Base-by-base conservation (phyloP, 1,284 basidiomycete species). In the Sanghuangporus sanghuang region DNA sequence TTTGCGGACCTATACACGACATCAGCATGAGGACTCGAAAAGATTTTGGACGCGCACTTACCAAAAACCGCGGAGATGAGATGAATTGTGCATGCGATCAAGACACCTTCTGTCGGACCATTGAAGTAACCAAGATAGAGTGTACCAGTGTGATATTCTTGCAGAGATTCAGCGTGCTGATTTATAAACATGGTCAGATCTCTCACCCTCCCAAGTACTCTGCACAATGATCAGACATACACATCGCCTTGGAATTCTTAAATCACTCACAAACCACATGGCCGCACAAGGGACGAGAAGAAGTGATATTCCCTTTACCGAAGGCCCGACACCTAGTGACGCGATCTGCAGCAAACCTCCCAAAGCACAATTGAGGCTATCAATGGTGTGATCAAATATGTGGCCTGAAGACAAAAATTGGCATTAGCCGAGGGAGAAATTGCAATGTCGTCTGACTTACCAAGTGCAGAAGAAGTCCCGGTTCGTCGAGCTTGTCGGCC, bases 371-470 rank as follows among this genome's bases (percentile, higher is more conserved):
- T 70, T 70, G 21, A 70, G 59, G 35, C 66, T 70, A 53, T 70
- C 69, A 35, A 70, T 70, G 9, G 68, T 69, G 49, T 70, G 69
- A 58, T 70, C 69, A 40, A 70, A 70, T n/a, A 69, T 67, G 61
- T 70, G 69, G 6, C 69, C 68, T 69, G 44, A 39, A 49, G 23
- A 44, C 18, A 32, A 27, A 42, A 9, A 38, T 32, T 21, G 36
- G n/a, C 44, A 53, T 55, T 21, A 38, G 55, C 18, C 16, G 16
- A 32, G 27, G 21, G 7, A 62, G 49, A 49, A 49, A 53, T 49
- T 18, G 14, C 27, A 50, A n/a, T 32, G 23, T 11, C 35, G 50
- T 54, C 16, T n/a, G 35, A 61, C 40, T 12, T 62, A 67, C 68
- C 69, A 32, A 70, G 65, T 8, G 69, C 67, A 40, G 69, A 70